These are phyloP conservation scores for Botryotinia narcissicola DNA, from an alignment of 2,329 filamentous ascomycete species.

Conservation along the genomic window DNA sequence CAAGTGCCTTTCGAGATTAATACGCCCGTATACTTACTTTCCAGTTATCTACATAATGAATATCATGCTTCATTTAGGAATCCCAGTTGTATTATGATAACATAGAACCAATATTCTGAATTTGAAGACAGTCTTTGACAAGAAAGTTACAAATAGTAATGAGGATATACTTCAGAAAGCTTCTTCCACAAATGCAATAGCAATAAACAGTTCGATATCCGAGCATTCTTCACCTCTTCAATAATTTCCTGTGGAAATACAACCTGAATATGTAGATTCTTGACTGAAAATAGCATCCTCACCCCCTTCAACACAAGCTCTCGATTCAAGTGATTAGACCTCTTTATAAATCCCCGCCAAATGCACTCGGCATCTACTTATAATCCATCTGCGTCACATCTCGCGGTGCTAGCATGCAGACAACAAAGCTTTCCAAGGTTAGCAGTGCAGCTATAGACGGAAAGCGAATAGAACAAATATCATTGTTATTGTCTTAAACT, in stretches of 20 bases:
- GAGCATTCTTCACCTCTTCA: not conserved
- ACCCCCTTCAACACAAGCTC: not conserved
- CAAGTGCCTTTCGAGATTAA: not conserved
- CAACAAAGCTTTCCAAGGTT: not conserved
- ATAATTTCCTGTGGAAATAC: accelerated
- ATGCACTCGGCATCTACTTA: not conserved
- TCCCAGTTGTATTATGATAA: not conserved
- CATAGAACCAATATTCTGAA: not conserved
- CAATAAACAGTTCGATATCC: not conserved
- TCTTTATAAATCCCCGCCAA: not conserved
- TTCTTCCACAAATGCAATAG: not conserved
- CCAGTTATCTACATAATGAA: not conserved
- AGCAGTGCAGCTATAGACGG: not conserved
- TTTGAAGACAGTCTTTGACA: not conserved
- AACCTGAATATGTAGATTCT: not conserved
- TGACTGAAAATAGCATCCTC: accelerated
- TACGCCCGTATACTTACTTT: not conserved
- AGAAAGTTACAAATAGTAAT: not conserved
- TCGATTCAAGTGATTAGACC: not conserved
- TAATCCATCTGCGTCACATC: not conserved
- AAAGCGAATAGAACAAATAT: not conserved
- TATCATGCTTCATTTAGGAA: not conserved
- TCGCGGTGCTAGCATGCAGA: not conserved
- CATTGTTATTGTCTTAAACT: not conserved
- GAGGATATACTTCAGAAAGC: not conserved